Percentiles rank a stretch among this genome's conserved stretches.
phyloP scores from a whole-genome alignment of 495 filamentous ascomycete genomes.

The Penicillium argentinense region DNA sequence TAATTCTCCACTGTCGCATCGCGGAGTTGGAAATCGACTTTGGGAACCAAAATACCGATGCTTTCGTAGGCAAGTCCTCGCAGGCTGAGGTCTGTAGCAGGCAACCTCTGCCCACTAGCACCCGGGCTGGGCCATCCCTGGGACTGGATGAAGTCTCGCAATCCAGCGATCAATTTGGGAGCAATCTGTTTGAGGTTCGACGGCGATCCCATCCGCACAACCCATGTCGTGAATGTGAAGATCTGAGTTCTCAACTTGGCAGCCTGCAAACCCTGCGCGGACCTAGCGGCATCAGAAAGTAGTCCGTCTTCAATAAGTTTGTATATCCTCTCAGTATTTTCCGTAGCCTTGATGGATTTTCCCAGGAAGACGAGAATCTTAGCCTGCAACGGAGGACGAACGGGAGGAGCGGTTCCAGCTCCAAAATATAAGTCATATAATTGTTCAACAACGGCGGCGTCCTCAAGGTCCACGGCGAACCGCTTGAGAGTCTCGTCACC shows the following conservation, averaged over 20 bases:
- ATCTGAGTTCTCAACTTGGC: conserved; percentile 75
- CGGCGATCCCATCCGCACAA: conserved; percentile 69
- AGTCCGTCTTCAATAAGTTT: conserved; percentile 68
- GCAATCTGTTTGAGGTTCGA: conserved; percentile 62
- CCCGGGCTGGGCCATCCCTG: conserved; percentile 78
- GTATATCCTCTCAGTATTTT: conserved; percentile 62
- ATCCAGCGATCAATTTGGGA: conserved; percentile 64
- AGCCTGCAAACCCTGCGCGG: conserved; percentile 63
- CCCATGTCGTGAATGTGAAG: conserved; percentile 88
- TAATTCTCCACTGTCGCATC: conserved; percentile 40
- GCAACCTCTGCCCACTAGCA: conserved; percentile 42
- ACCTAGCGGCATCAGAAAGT: conserved; percentile 45
- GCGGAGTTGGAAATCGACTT: conserved; percentile 38
- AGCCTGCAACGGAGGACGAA: conserved; percentile 68
- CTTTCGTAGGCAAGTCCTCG: conserved; percentile 79
- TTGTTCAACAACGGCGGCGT: conserved; percentile 56
- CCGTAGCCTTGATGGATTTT: conserved; percentile 70
- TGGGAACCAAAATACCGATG: conserved; percentile 73
- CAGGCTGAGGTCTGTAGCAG: conserved; percentile 62
- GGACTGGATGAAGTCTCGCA: conserved; percentile 71
- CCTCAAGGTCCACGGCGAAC: conserved; percentile 65
- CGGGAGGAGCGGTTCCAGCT: conserved; percentile 46
- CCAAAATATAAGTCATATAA: conserved; percentile 73
- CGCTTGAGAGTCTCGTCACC: conserved; percentile 87
- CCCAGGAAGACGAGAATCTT: conserved; percentile 72